These are phyloP conservation scores for Irpex sp. DNA, from an alignment of 1,284 basidiomycete species.

Conservation along the genomic window DNA sequence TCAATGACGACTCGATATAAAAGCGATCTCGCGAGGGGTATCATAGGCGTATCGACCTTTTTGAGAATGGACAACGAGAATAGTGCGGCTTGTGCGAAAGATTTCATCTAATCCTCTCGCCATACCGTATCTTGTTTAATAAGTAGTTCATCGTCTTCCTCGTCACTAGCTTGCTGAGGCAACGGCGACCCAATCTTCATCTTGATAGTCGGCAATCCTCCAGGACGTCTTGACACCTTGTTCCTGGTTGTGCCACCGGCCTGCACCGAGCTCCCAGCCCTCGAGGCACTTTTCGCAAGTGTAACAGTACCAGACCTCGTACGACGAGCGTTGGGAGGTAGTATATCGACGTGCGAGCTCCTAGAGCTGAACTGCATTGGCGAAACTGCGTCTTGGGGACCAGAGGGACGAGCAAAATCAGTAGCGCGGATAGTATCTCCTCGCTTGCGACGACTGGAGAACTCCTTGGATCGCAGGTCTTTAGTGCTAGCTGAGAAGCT, in stretches of 20 bases:
- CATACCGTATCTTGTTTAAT: constrained; percentile 19
- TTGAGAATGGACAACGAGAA: too few species aligned
- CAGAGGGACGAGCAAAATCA: constrained; percentile 27
- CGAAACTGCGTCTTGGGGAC: constrained; percentile 8
- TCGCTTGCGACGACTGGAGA: constrained; percentile 30
- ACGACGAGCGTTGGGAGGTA: constrained; percentile 14
- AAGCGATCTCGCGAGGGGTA: background rate
- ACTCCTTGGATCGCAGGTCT: background rate
- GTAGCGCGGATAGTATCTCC: constrained; percentile 45
- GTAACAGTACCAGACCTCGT: constrained; percentile 28
- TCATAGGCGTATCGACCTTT: too few species aligned
- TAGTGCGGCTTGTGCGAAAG: background rate
- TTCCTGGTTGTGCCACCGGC: background rate
- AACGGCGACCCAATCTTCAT: constrained; percentile 23
- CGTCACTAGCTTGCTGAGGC: constrained; percentile 17
- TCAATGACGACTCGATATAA: background rate
- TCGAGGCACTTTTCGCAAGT: constrained; percentile 14
- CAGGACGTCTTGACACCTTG: constrained; percentile 13
- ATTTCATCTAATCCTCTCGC: constrained; percentile 13
- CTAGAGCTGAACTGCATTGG: background rate
- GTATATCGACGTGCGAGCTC: background rate
- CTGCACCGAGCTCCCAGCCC: background rate
- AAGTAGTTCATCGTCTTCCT: constrained; percentile 29
- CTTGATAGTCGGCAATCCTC: constrained; percentile 21
- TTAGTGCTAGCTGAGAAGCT: background rate